Evolutionary conservation across 2,329 filamentous ascomycete genomes (phyloP).

Genomic region (Colletotrichum tropicale): DNA sequence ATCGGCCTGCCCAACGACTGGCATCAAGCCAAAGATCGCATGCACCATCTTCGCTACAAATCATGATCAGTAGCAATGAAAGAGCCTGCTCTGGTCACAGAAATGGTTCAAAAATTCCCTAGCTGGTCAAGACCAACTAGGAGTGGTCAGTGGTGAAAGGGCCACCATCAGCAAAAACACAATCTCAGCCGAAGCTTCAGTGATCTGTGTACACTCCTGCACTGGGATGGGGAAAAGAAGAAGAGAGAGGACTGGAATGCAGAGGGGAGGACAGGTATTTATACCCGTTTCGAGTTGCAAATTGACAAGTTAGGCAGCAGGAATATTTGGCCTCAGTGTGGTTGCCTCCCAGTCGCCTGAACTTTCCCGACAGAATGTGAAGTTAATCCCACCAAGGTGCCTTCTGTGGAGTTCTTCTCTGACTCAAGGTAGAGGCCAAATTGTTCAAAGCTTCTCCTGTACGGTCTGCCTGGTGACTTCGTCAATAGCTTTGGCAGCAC

Average conservation of each 20-base stretch:
- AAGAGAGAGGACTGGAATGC: slow-evolving; percentile 22
- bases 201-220: slow-evolving; percentile 79
- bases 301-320: neutral
- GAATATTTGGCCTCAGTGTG: neutral
- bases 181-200: slow-evolving; percentile 87
- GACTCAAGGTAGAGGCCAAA: neutral
- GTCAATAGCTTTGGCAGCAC: slow-evolving; percentile 2
- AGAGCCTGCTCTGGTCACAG: neutral
- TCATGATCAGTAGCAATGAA: neutral
- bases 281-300: neutral
- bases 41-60: neutral
- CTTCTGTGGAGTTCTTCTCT: neutral
- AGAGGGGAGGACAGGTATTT: neutral
- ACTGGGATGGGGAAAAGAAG: slow-evolving; percentile 60
- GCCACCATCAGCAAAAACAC: slow-evolving; percentile 91
- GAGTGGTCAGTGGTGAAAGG: slow-evolving; percentile 75
- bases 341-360: neutral
- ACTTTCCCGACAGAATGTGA: neutral
- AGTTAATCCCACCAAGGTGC: neutral
- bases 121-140: slow-evolving; percentile 68
- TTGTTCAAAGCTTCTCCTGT: neutral
- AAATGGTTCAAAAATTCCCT: slow-evolving; percentile 77
- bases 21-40: neutral
- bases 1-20: neutral
- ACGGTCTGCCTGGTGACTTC: neutral